These are phyloP conservation scores for Nitzschia sp. DNA, from an alignment of 108 stramenopile species.

Conservation along the genomic window DNA sequence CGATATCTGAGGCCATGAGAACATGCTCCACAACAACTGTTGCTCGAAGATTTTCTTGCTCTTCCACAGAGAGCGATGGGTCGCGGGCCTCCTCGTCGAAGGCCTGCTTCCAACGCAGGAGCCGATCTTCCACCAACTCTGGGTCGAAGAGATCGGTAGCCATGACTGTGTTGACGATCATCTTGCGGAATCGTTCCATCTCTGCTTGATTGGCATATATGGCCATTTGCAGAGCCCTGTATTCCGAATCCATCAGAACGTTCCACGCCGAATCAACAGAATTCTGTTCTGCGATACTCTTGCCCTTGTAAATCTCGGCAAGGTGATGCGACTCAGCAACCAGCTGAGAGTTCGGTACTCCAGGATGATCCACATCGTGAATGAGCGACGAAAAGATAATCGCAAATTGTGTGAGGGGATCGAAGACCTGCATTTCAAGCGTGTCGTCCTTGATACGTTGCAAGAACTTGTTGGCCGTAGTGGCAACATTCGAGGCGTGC, in stretches of 20 bases:
- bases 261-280: constrained; percentile 26
- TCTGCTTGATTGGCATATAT: constrained; percentile 27
- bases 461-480: constrained; percentile 14
- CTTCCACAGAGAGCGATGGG: not conserved
- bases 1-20: constrained; percentile 15
- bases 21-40: constrained; percentile 18
- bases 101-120: constrained; percentile 42
- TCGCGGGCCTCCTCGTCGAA: constrained; percentile 10
- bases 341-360: constrained; percentile 52
- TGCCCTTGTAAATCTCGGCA: constrained; percentile 34
- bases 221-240: constrained; percentile 15
- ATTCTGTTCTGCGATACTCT: constrained; percentile 48
- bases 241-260: constrained; percentile 35
- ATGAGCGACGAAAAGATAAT: constrained; percentile 28
- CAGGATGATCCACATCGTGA: constrained; percentile 29
- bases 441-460: constrained; percentile 23
- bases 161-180: constrained; percentile 31
- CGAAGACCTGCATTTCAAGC: constrained; percentile 33
- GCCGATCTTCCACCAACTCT: constrained; percentile 23
- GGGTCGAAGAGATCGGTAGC: constrained; percentile 47
- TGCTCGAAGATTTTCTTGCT: constrained; percentile 15
- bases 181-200: constrained; percentile 28
- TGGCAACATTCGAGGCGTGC: constrained; percentile 32
- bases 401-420: constrained; percentile 23
- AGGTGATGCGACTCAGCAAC: constrained; percentile 33